Conservation (phyloP, 2,329 filamentous ascomycete species). For the Furcasterigmium furcatum region DNA sequence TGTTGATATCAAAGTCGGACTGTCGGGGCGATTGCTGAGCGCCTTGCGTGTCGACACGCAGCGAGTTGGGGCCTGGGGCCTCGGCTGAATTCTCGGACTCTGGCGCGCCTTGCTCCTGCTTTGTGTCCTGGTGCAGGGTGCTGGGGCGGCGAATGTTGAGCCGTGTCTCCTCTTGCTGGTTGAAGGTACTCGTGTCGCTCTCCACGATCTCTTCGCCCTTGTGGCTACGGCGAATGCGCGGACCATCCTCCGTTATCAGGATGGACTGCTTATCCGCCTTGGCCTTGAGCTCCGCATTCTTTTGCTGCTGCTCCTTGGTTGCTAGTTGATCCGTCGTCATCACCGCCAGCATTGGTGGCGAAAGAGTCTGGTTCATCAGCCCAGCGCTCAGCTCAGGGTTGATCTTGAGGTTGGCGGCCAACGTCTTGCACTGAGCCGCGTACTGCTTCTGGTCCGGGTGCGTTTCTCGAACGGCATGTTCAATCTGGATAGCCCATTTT, state of each 20-base stretch:
- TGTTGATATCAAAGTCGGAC: slow-evolving; percentile 76
- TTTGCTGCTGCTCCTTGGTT: slow-evolving; percentile 79
- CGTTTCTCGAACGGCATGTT: slow-evolving; percentile 63
- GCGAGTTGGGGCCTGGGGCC: slow-evolving; percentile 27
- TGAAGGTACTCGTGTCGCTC: slow-evolving; percentile 62
- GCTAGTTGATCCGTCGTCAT: slow-evolving; percentile 93
- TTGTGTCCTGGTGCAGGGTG: slow-evolving; percentile 7
- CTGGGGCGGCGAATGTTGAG: slow-evolving; percentile 30
- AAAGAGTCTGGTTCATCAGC: slow-evolving; percentile 69
- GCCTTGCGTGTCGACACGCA: slow-evolving; percentile 32
- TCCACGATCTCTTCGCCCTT: slow-evolving; percentile 93
- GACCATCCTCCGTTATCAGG: slow-evolving; percentile 70
- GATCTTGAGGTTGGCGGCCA: slow-evolving; percentile 84
- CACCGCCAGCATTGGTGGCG: slow-evolving; percentile 72
- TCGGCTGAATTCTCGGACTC: slow-evolving; percentile 14
- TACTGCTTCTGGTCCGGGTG: slow-evolving; percentile 52
- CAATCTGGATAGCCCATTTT: slow-evolving; percentile 73
- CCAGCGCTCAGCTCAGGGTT: slow-evolving; percentile 76
- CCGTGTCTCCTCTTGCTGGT: slow-evolving; percentile 26
- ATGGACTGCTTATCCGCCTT: slow-evolving; percentile 81
- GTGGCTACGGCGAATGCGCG: slow-evolving; percentile 83
- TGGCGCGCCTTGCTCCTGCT: slow-evolving; percentile 14
- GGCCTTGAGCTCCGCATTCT: slow-evolving; percentile 74
- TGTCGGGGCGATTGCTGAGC: slow-evolving; percentile 50
- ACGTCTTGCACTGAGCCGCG: slow-evolving; percentile 64